Conservation (phyloP, 768 basidiomycete genomes). For the Dioszegia aurantiaca region DNA sequence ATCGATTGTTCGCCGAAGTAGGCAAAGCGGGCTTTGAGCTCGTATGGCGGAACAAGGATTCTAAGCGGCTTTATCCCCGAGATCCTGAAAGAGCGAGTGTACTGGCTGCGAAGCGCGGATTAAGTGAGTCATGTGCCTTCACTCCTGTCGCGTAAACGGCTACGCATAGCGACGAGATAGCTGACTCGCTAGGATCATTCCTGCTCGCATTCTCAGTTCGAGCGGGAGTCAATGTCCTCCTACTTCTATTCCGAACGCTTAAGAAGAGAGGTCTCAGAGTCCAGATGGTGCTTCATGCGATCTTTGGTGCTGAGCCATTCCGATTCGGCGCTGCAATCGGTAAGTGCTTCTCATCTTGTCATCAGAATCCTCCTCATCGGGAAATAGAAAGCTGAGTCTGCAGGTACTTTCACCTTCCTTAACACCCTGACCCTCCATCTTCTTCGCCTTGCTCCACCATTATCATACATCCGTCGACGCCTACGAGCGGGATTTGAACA, state of each 20-base stretch:
- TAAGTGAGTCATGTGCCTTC: too few relatives aligned
- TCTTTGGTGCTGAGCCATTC: constrained; percentile 78
- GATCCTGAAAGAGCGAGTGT: constrained; percentile 50
- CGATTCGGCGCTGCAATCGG: constrained; percentile 87
- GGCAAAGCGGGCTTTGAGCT: constrained; percentile 39
- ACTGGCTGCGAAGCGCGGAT: constrained; percentile 40
- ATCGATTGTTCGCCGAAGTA: constrained; percentile 34
- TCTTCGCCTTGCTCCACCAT: constrained; percentile 46
- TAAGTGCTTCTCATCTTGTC: constrained; percentile 47
- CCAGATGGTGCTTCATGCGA: constrained; percentile 69
- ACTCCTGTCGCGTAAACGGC: too few relatives aligned
- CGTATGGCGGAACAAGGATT: constrained; percentile 46
- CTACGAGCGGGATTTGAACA: constrained; percentile 30
- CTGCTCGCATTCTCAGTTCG: constrained; percentile 76
- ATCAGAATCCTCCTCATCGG: neutral
- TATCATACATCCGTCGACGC: constrained; percentile 42
- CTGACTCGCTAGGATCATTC: constrained; percentile 65
- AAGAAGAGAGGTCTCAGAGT: constrained; percentile 62
- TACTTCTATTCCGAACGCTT: constrained; percentile 71
- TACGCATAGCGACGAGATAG: neutral
- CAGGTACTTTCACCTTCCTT: constrained; percentile 50
- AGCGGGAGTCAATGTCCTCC: constrained; percentile 74
- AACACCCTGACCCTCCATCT: constrained; percentile 50
- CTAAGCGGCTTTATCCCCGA: constrained; percentile 38
- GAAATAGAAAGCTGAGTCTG: neutral